Percentiles rank a stretch among this genome's conserved stretches.
Evolutionary conservation across 106 monocot genomes (phyloP).

Genomic region (Dioscorea dumetorum): DNA sequence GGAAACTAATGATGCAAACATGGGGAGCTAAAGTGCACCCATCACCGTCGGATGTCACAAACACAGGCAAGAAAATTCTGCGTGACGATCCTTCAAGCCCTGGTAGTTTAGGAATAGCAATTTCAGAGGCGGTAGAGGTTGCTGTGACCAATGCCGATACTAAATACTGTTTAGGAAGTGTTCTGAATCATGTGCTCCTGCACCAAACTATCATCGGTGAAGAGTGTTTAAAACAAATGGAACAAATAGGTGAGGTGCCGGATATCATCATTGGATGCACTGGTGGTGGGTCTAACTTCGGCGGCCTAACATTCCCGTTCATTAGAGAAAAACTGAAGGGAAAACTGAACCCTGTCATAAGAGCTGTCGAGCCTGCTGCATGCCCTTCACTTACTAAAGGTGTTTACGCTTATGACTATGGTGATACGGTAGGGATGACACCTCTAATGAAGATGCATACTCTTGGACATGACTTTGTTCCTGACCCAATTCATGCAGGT

Average conservation of each 20-base stretch:
- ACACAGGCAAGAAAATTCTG: constrained; percentile 58
- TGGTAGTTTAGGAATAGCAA: constrained; percentile 86
- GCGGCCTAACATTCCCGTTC: constrained; percentile 65
- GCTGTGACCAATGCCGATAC: constrained; percentile 50
- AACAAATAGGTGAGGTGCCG: constrained; percentile 45
- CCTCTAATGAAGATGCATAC: constrained; percentile 94
- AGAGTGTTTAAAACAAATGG: constrained; percentile 77
- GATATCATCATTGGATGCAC: constrained; percentile 82
- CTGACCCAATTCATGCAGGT: constrained; percentile 89
- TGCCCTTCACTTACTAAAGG: constrained; percentile 84
- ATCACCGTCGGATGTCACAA: constrained; percentile 55
- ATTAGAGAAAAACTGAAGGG: constrained; percentile 61
- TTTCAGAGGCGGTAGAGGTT: constrained; percentile 84
- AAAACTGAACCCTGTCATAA: constrained; percentile 47
- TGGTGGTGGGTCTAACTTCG: constrained; percentile 89
- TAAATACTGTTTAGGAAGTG: constrained; percentile 85
- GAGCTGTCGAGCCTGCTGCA: constrained; percentile 76
- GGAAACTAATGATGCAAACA: constrained; percentile 91
- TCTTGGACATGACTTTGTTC: constrained; percentile 84
- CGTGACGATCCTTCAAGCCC: constrained; percentile 45
- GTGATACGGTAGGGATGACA: constrained; percentile 68
- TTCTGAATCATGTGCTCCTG: constrained; percentile 75
- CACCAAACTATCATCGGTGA: constrained; percentile 87
- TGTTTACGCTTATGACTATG: constrained; percentile 76
- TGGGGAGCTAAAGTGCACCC: constrained; percentile 93